Percentiles rank a stretch among this genome's conserved stretches.
Conservation (phyloP, 129 eudicot genomes). For the Solidago caesia region DNA sequence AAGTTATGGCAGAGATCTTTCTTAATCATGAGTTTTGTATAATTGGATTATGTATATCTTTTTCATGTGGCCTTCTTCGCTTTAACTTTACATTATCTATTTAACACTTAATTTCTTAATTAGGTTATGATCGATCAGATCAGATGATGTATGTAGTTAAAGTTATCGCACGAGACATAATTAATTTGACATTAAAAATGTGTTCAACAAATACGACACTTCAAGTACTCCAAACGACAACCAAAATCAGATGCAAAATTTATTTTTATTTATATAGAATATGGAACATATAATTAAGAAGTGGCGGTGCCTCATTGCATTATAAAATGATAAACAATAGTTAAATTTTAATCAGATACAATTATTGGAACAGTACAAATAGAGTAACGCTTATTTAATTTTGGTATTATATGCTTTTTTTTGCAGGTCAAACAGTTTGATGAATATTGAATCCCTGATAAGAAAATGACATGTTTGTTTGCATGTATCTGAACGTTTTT, state of each 20-base stretch:
- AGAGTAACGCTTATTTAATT: too few species aligned
- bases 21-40: too few species aligned
- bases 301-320: constrained; percentile 23
- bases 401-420: too few species aligned
- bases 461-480: too few species aligned
- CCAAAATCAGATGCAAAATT: not conserved
- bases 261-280: not conserved
- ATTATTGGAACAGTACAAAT: not conserved
- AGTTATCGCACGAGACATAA: not conserved
- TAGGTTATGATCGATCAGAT: not conserved
- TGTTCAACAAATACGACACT: constrained; percentile 20
- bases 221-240: constrained; percentile 32
- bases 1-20: too few species aligned
- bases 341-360: not conserved
- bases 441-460: too few species aligned
- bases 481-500: too few species aligned
- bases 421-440: too few species aligned
- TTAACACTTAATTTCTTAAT: not conserved
- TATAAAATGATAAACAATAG: not conserved
- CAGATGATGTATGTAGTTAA: not conserved
- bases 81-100: too few species aligned
- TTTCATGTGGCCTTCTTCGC: too few species aligned
- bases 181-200: not conserved
- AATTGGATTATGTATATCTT: too few species aligned
- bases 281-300: not conserved